Evolutionary conservation across 495 filamentous ascomycete species (phyloP).

Genomic region (Parmelia sp.): DNA sequence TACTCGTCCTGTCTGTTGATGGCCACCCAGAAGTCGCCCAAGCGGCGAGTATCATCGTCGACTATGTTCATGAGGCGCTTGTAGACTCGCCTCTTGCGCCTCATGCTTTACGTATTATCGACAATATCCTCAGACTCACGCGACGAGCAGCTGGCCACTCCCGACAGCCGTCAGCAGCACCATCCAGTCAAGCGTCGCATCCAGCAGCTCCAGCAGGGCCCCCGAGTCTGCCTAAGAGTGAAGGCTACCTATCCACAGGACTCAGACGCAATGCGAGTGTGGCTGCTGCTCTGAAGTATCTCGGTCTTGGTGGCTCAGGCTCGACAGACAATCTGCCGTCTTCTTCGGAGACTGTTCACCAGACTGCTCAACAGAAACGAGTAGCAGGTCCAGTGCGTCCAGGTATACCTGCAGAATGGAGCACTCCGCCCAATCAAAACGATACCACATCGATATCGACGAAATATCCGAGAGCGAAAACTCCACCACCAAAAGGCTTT

Average conservation of each 20-base stretch:
- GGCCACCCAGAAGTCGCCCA: slow-evolving; percentile 90
- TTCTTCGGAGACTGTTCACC: slow-evolving; percentile 26
- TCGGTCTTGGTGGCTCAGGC: slow-evolving; percentile 51
- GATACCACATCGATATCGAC: slow-evolving; percentile 62
- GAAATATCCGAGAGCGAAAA: slow-evolving; percentile 67
- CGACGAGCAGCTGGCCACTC: slow-evolving; percentile 43
- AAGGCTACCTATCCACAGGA: slow-evolving; percentile 60
- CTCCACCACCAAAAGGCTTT: slow-evolving; percentile 70
- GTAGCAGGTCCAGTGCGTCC: slow-evolving; percentile 38
- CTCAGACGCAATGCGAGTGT: slow-evolving; percentile 65
- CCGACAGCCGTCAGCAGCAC: slow-evolving; percentile 48
- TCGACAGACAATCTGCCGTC: slow-evolving; percentile 31
- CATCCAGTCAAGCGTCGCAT: slow-evolving; percentile 28
- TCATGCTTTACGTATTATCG: slow-evolving; percentile 63
- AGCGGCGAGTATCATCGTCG: slow-evolving; percentile 72
- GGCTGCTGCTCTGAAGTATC: slow-evolving; percentile 62
- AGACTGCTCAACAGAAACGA: slow-evolving; percentile 29
- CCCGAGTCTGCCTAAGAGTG: slow-evolving; percentile 44
- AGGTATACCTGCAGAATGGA: slow-evolving; percentile 64
- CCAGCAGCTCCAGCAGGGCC: slow-evolving; percentile 15
- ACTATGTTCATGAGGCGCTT: slow-evolving; percentile 72
- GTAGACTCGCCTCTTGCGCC: slow-evolving; percentile 68
- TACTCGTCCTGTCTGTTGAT: slow-evolving; percentile 83
- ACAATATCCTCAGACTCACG: slow-evolving; percentile 63
- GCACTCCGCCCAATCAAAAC: slow-evolving; percentile 68